These are phyloP conservation scores for Copromyces sp. DNA, from an alignment of 495 filamentous ascomycete genomes.

Conservation along the genomic window DNA sequence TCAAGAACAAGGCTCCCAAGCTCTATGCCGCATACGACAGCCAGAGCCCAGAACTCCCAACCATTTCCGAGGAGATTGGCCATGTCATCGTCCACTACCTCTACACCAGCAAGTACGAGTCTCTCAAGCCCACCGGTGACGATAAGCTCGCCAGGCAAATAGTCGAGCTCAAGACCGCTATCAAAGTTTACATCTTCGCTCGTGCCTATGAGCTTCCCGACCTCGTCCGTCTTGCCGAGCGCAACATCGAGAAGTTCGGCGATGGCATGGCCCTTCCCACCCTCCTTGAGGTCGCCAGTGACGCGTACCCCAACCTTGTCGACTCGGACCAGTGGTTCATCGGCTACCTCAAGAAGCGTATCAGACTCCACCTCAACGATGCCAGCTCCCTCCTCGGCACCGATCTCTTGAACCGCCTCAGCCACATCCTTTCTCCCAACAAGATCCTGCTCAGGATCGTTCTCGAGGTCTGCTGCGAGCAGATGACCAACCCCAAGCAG, in stretches of 20 bases:
- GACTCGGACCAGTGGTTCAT: slow-evolving; percentile 24
- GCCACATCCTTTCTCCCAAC: slow-evolving; percentile 24
- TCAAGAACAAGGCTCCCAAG: slow-evolving; percentile 20
- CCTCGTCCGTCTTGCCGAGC: slow-evolving; percentile 22
- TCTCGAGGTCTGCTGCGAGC: slow-evolving; percentile 26
- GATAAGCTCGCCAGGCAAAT: slow-evolving; percentile 16
- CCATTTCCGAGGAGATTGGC: slow-evolving; percentile 21
- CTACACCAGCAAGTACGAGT: slow-evolving; percentile 24
- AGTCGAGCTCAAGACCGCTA: slow-evolving; percentile 24
- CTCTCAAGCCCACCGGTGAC: slow-evolving; percentile 18
- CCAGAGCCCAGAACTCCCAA: slow-evolving; percentile 18
- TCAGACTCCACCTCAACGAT: slow-evolving; percentile 22
- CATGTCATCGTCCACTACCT: slow-evolving; percentile 28
- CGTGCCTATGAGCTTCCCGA: slow-evolving; percentile 23
- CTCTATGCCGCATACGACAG: slow-evolving; percentile 22
- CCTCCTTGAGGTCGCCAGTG: slow-evolving; percentile 22
- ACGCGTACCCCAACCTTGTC: slow-evolving; percentile 20
- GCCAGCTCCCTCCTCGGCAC: slow-evolving; percentile 17
- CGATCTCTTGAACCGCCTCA: slow-evolving; percentile 22
- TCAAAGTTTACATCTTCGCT: slow-evolving; percentile 20
- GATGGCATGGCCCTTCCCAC: slow-evolving; percentile 17
- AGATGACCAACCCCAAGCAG: slow-evolving; percentile 7
- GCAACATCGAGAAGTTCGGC: slow-evolving; percentile 20
- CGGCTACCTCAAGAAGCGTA: slow-evolving; percentile 21
- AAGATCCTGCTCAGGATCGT: slow-evolving; percentile 22